A percentile compares a stretch with the other conserved stretches of the same genome.
These are phyloP conservation scores for Pisolithus microcarpus DNA, from an alignment of 768 basidiomycete genomes.

Conservation along the genomic window DNA sequence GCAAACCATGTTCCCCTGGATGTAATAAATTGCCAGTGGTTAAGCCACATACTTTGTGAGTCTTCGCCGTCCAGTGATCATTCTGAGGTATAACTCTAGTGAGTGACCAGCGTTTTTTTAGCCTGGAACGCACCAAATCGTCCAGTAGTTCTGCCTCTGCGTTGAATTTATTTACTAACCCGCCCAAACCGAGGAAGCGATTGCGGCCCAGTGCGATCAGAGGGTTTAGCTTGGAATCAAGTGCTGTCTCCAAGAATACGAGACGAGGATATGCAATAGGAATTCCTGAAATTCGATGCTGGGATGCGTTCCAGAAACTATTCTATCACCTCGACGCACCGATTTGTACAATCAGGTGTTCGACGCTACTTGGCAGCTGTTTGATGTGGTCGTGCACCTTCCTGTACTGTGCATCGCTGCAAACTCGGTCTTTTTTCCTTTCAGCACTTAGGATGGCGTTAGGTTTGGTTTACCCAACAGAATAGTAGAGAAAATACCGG, in stretches of 20 bases:
- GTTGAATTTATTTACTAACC: constrained; percentile 88
- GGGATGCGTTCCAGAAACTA: not conserved
- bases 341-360: constrained; percentile 80
- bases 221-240: constrained; percentile 83
- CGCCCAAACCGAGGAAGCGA: constrained; percentile 60
- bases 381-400: constrained; percentile 61
- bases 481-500: constrained; percentile 41
- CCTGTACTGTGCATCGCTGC: constrained; percentile 64
- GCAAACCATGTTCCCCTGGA: constrained; percentile 1
- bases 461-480: not conserved
- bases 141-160: constrained; percentile 90
- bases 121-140: constrained; percentile 55
- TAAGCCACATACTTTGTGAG: constrained; percentile 52
- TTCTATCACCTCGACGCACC: constrained; percentile 35
- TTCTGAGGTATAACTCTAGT: constrained; percentile 62
- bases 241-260: constrained; percentile 75
- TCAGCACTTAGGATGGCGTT: constrained; percentile 55
- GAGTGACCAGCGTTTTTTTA: not conserved
- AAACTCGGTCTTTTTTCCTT: constrained; percentile 74
- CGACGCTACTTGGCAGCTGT: constrained; percentile 53
- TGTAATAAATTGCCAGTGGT: not conserved
- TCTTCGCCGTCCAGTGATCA: constrained; percentile 86
- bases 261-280: constrained; percentile 91
- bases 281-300: constrained; percentile 38
- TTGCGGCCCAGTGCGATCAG: constrained; percentile 65